Conservation (phyloP, 225 moss, liverwort and hornwort species). For the Asterella californica region DNA sequence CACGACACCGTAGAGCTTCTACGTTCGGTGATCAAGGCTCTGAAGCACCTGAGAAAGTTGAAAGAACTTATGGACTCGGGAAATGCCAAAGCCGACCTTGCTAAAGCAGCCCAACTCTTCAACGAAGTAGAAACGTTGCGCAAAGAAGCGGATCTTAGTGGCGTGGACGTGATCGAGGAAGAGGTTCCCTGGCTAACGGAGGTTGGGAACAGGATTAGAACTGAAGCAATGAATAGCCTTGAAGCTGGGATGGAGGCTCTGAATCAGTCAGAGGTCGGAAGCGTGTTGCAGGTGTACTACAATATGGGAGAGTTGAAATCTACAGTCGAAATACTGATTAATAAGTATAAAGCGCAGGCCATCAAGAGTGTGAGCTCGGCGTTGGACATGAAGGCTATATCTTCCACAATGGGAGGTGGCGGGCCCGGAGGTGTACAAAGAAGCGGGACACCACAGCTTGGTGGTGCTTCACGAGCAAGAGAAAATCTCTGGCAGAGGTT, state of each 20-base stretch:
- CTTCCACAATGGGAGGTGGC: conserved; percentile 70
- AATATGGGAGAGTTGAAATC: conserved; percentile 96
- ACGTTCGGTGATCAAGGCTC: conserved; percentile 73
- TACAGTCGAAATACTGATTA: conserved; percentile 75
- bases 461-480: conserved; percentile 71
- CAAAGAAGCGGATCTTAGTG: conserved; percentile 70
- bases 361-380: conserved; percentile 80
- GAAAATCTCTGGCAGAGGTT: conserved; percentile 94
- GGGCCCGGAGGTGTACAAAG: conserved; percentile 81
- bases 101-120: conserved; percentile 85
- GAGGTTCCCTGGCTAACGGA: conserved; percentile 84
- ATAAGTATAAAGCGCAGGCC: conserved; percentile 76
- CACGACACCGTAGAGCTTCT: conserved; percentile 91
- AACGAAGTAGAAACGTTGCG: conserved; percentile 82
- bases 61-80: conserved; percentile 80
- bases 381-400: conserved; percentile 96
- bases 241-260: conserved; percentile 94
- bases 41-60: conserved; percentile 82
- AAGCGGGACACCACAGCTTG: conserved; percentile 68
- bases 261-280: conserved; percentile 94
- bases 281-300: conserved; percentile 92
- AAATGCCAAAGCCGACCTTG: conserved; percentile 68
- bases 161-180: conserved; percentile 80
- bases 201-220: conserved; percentile 72
- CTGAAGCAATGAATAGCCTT: conserved; percentile 82